Conservation (phyloP, 495 filamentous ascomycete genomes). For the Paragyromitra xinjiangensis region DNA sequence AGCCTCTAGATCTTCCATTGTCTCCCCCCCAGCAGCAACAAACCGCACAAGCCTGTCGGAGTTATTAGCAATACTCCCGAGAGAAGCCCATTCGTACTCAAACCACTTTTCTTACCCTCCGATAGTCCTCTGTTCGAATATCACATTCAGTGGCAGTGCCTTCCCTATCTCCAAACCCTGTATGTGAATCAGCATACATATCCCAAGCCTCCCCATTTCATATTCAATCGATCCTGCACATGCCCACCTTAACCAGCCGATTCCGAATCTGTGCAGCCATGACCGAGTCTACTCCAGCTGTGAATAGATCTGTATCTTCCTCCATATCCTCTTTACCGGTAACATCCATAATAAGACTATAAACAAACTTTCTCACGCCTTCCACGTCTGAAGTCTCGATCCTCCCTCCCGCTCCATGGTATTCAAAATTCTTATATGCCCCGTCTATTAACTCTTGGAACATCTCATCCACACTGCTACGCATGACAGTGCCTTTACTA, state of each 20-base stretch:
- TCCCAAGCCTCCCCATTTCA: not conserved
- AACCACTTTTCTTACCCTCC: slow-evolving; percentile 56
- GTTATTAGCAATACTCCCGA: not conserved
- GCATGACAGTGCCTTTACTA: slow-evolving; percentile 66
- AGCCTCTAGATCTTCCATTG: slow-evolving; percentile 57
- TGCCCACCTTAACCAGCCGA: slow-evolving; percentile 53
- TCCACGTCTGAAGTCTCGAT: slow-evolving; percentile 51
- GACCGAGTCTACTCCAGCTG: slow-evolving; percentile 66
- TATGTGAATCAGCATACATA: slow-evolving; percentile 6
- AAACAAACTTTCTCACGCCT: slow-evolving; percentile 50
- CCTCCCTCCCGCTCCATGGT: slow-evolving; percentile 47
- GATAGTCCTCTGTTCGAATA: slow-evolving; percentile 63
- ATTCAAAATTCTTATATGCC: slow-evolving; percentile 60
- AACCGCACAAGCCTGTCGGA: slow-evolving; percentile 33
- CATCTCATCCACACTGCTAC: slow-evolving; percentile 59
- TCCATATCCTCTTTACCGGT: slow-evolving; percentile 45
- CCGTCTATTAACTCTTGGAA: slow-evolving; percentile 61
- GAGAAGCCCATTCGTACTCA: slow-evolving; percentile 27
- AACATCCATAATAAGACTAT: slow-evolving; percentile 45
- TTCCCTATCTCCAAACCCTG: slow-evolving; percentile 56
- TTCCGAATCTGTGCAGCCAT: slow-evolving; percentile 65
- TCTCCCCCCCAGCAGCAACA: slow-evolving; percentile 31
- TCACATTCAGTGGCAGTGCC: slow-evolving; percentile 62
- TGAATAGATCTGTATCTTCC: slow-evolving; percentile 63
- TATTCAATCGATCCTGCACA: not conserved